phyloP scores from a whole-genome alignment of 1,284 basidiomycete genomes.

The Puccinia coronata region DNA sequence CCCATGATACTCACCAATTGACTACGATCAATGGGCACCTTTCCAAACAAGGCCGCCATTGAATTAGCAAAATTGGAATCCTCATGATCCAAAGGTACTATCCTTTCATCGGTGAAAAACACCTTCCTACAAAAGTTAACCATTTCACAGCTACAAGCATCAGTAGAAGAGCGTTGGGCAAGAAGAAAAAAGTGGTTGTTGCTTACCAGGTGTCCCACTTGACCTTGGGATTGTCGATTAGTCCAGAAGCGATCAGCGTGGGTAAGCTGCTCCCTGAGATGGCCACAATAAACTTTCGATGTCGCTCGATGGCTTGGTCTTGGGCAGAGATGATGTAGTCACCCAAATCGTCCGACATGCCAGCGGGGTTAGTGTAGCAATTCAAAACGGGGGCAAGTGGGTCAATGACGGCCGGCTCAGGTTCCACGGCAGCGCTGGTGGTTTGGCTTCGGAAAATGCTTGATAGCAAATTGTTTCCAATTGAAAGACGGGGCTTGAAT shows the following conservation, averaged over 20 bases:
- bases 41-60: conserved; percentile 58
- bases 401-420: conserved; percentile 36
- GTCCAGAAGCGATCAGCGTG: conserved; percentile 58
- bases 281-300: conserved; percentile 59
- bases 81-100: conserved; percentile 57
- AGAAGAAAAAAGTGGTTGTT: no score
- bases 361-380: conserved; percentile 55
- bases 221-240: conserved; percentile 55
- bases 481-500: conserved; percentile 6
- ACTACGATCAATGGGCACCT: conserved; percentile 57
- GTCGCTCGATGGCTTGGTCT: conserved; percentile 58
- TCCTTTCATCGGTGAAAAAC: conserved; percentile 59
- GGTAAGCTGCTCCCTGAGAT: conserved; percentile 58
- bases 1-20: conserved; percentile 58
- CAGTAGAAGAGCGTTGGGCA: neutral
- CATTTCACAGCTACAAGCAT: neutral
- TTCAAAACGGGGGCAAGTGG: conserved; percentile 54
- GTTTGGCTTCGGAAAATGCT: conserved; percentile 26
- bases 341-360: conserved; percentile 56
- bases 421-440: neutral
- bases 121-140: conserved; percentile 54
- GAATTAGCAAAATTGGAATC: conserved; percentile 58
- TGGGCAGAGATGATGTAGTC: conserved; percentile 59
- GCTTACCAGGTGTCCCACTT: conserved; percentile 59
- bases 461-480: conserved; percentile 27